Conservation (phyloP, 1,284 basidiomycete genomes). For the Papiliotrema nemorosa region DNA sequence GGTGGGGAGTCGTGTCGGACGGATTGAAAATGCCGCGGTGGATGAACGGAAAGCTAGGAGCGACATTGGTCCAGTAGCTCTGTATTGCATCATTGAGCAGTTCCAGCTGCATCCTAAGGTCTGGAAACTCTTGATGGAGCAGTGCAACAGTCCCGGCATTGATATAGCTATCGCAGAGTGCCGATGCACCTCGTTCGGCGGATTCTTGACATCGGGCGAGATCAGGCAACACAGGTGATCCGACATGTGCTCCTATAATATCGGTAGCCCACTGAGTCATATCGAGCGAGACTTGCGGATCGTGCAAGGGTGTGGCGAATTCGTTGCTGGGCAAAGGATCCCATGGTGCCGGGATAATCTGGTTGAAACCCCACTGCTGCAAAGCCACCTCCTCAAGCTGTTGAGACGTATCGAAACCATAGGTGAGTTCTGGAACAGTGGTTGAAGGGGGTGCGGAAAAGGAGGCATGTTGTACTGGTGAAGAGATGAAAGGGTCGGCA, state of each 20-base stretch:
- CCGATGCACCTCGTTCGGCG: not conserved
- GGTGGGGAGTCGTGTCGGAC: constrained; percentile 24
- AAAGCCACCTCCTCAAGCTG: not conserved
- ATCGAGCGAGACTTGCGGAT: not conserved
- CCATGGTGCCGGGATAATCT: not conserved
- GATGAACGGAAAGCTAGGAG: constrained; percentile 40
- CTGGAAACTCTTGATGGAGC: not conserved
- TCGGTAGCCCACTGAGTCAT: not conserved
- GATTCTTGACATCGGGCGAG: not conserved
- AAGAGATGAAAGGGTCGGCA: too few species aligned
- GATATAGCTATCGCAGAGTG: not conserved
- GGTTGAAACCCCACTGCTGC: not conserved
- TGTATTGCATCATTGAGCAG: constrained; percentile 23
- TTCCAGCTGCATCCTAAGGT: constrained; percentile 16
- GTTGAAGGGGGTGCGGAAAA: too few species aligned
- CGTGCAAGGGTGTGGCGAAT: not conserved
- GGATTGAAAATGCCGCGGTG: constrained; percentile 39
- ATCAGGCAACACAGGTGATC: not conserved
- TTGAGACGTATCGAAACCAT: not conserved
- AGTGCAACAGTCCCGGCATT: not conserved
- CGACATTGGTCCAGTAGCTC: constrained; percentile 31
- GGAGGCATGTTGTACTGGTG: too few species aligned
- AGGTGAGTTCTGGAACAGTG: not conserved
- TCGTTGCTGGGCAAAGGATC: not conserved
- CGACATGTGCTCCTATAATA: too few species aligned